phyloP scores from a whole-genome alignment of 2,329 filamentous ascomycete species.

The Sarocladium strictum region DNA sequence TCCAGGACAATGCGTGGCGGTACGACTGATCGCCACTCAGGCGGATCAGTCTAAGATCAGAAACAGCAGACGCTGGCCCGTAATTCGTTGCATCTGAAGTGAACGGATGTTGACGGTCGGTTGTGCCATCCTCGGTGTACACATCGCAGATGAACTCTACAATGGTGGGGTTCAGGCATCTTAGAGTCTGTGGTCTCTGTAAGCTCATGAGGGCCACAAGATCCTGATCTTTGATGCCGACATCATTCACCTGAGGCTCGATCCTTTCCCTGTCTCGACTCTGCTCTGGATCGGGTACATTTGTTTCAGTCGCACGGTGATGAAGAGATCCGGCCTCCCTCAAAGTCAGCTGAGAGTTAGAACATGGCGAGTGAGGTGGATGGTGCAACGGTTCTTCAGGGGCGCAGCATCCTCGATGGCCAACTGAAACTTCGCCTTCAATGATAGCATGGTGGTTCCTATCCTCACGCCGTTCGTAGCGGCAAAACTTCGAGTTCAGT shows the following conservation, averaged over 20 bases:
- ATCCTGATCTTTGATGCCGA: not conserved
- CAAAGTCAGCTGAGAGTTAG: too few relatives aligned
- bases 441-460: not conserved
- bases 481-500: not conserved
- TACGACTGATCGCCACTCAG: not conserved
- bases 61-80: not conserved
- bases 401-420: too few relatives aligned
- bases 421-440: not conserved
- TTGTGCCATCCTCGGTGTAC: slow-evolving; percentile 49
- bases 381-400: too few relatives aligned
- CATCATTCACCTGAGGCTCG: not conserved
- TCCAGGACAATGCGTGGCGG: slow-evolving; percentile 34
- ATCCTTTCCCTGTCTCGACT: not conserved
- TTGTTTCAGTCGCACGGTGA: too few relatives aligned
- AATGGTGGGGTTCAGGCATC: slow-evolving; percentile 45
- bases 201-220: too few relatives aligned
- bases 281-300: not conserved
- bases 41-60: not conserved
- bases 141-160: slow-evolving; percentile 57
- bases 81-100: not conserved
- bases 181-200: slow-evolving; percentile 48
- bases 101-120: slow-evolving; percentile 27
- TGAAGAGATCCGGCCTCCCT: too few relatives aligned
- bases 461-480: not conserved
- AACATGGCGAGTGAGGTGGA: too few relatives aligned